Evolutionary conservation across 495 filamentous ascomycete species (phyloP).

Genomic region (Hyaloscypha finlandica): DNA sequence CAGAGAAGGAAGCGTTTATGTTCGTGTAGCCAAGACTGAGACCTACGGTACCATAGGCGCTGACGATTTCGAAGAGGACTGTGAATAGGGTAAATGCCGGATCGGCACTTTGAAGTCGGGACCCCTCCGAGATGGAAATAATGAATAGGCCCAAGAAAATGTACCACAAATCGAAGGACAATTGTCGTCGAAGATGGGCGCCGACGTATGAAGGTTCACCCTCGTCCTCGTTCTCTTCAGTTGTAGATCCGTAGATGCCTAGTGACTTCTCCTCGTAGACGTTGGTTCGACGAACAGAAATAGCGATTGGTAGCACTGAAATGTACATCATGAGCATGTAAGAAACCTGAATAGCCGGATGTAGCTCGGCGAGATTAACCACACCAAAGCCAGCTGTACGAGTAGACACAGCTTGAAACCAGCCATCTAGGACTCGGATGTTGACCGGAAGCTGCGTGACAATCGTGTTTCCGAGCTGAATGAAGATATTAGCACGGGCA

Average conservation of each 20-base stretch:
- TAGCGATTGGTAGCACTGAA: constrained; percentile 93
- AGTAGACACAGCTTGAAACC: constrained; percentile 86
- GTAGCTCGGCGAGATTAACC: constrained; percentile 72
- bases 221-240: constrained; percentile 49
- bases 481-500: constrained; percentile 17
- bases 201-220: constrained; percentile 78
- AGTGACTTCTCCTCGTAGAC: constrained; percentile 95
- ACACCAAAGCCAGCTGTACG: constrained; percentile 86
- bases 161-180: constrained; percentile 95
- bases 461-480: constrained; percentile 64
- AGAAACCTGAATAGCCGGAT: constrained; percentile 90
- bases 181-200: constrained; percentile 82
- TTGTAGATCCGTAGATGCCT: constrained; percentile 64
- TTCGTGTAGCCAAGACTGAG: constrained; percentile 79
- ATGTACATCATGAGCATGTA: constrained; percentile 99
- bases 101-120: constrained; percentile 50
- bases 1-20: constrained; percentile 75
- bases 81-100: constrained; percentile 73
- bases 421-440: constrained; percentile 74
- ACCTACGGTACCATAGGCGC: constrained; percentile 93
- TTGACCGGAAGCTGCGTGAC: constrained; percentile 65
- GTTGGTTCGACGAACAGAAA: constrained; percentile 89
- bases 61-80: constrained; percentile 87
- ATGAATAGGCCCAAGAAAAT: constrained; percentile 88
- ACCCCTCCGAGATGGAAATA: constrained; percentile 80